phyloP scores from a whole-genome alignment of 148 eudicot species.

The Rhododendron ferrugineum region DNA sequence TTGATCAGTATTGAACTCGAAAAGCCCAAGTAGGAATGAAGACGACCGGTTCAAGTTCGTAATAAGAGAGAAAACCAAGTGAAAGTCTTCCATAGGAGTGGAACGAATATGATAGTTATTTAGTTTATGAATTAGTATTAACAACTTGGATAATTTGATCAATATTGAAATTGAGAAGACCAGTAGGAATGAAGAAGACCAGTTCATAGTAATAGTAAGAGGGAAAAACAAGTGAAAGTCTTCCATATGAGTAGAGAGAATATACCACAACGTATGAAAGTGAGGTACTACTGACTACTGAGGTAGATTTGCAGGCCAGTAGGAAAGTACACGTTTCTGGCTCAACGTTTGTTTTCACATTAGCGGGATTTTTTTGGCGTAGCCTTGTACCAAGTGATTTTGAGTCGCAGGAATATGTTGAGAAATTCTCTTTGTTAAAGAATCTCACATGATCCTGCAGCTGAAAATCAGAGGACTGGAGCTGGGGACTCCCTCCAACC shows the following conservation, averaged over 20 bases:
- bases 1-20: not conserved
- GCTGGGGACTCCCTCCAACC: no score
- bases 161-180: not conserved
- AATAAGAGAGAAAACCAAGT: not conserved
- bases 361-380: no score
- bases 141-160: not conserved
- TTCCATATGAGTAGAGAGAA: not conserved
- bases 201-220: no score
- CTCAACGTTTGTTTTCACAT: no score
- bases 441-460: no score
- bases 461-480: no score
- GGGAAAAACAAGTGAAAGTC: not conserved
- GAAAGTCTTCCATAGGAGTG: not conserved
- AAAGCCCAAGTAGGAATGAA: not conserved
- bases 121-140: not conserved
- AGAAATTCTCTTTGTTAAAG: no score
- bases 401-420: no score
- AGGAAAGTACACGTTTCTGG: no score
- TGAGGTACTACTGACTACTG: no score
- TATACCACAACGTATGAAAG: not conserved
- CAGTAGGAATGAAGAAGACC: not conserved
- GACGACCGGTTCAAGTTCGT: not conserved
- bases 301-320: no score
- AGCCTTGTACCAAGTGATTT: no score
- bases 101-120: not conserved